Conservation (phyloP, 768 basidiomycete species). For the Suillus spraguei region DNA sequence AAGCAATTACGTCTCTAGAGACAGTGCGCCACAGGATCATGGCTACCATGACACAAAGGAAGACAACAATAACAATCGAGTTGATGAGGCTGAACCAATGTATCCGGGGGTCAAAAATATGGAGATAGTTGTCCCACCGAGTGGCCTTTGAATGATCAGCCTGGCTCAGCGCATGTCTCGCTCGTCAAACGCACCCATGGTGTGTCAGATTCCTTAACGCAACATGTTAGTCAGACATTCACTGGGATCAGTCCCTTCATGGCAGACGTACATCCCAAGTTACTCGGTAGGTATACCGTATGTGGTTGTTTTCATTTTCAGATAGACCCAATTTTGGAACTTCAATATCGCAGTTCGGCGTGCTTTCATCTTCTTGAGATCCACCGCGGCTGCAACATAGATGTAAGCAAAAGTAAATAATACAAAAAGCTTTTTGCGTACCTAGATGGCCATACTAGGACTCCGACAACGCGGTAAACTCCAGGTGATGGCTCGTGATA, state of each 20-base stretch:
- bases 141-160: conserved; percentile 63
- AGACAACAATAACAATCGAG: conserved; percentile 86
- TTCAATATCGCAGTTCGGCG: conserved; percentile 53
- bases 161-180: not conserved
- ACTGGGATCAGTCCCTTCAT: conserved; percentile 6
- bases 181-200: conserved; percentile 60
- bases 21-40: conserved; percentile 89
- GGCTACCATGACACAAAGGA: conserved; percentile 92
- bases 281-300: conserved; percentile 88
- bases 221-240: not conserved
- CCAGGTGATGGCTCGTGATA: conserved; percentile 76
- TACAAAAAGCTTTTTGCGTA: conserved; percentile 15
- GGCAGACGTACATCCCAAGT: conserved; percentile 72
- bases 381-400: conserved; percentile 58
- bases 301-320: conserved; percentile 58
- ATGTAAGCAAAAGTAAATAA: not conserved
- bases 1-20: conserved; percentile 72
- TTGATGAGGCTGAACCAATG: conserved; percentile 98
- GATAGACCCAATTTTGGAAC: conserved; percentile 56
- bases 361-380: conserved; percentile 42
- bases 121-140: conserved; percentile 95
- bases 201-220: conserved; percentile 72
- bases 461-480: conserved; percentile 88
- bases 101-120: conserved; percentile 90
- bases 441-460: conserved; percentile 80